These are phyloP conservation scores for Debaryomyces nepalensis DNA, from an alignment of 1,139 yeast species.

Conservation along the genomic window DNA sequence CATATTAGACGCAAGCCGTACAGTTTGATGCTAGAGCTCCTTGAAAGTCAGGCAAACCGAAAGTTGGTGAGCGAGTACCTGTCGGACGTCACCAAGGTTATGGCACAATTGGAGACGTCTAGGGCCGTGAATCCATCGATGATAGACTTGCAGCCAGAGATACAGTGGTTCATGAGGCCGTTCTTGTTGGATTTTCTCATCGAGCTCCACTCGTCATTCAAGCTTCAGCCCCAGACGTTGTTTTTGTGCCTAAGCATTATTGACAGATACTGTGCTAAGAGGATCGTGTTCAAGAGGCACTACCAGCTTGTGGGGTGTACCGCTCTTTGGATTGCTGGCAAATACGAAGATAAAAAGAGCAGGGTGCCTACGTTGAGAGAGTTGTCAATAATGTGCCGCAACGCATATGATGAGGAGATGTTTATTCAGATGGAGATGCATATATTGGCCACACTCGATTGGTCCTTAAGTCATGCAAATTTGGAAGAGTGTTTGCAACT, in stretches of 20 bases:
- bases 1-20: conserved; percentile 43
- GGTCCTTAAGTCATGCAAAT: conserved; percentile 72
- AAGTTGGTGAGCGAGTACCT: conserved; percentile 48
- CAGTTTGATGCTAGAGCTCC: conserved; percentile 47
- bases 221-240: conserved; percentile 76
- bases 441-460: conserved; percentile 78
- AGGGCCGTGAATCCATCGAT: conserved; percentile 59
- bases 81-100: conserved; percentile 33
- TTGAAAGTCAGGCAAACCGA: conserved; percentile 52
- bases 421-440: conserved; percentile 96
- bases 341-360: conserved; percentile 85
- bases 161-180: conserved; percentile 93
- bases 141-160: conserved; percentile 91
- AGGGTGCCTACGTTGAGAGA: conserved; percentile 83
- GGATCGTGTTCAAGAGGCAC: conserved; percentile 91
- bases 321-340: conserved; percentile 93
- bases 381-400: conserved; percentile 77
- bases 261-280: conserved; percentile 88
- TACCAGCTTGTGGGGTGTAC: conserved; percentile 93
- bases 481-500: conserved; percentile 66
- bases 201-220: conserved; percentile 80
- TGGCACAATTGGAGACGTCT: conserved; percentile 36
- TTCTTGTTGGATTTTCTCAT: conserved; percentile 79
- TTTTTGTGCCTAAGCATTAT: conserved; percentile 80
- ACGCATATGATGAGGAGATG: conserved; percentile 87